Evolutionary conservation across 2,329 filamentous ascomycete genomes (phyloP), one percentile per base, ranked within the genome.

Genomic region (Nemania sp.): DNA sequence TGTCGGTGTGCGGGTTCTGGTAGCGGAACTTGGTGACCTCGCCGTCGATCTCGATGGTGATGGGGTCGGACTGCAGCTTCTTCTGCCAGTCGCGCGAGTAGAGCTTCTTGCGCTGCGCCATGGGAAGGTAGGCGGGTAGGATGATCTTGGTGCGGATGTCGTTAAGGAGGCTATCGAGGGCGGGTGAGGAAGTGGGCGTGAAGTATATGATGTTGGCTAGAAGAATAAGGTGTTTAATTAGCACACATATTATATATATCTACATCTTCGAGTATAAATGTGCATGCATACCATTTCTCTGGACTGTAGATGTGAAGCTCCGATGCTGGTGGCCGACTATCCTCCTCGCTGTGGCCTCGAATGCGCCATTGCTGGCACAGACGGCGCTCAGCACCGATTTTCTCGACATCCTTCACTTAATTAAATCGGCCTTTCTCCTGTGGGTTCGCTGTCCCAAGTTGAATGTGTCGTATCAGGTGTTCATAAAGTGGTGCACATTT

Each of bases 111-210:
- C 82, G 85, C 79, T 91, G 86, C 58, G 80, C 78, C 29, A 76
- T 65, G 24, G 84, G 82, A 29, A 92, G 86, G 75, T 89, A 86
- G 35, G 83, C 79, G n/a, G 89, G 89, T 49, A 92, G 79, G 76
- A 92, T 86, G 77, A 90, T 84, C 72, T 86, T 86, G 53, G 84
- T 79, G 70, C 89, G 87, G 75, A 91, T 84, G 24, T 74, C 78
- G 47, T 79, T 76, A 68, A 92, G 85, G 35, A 84, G 74, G 13
- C 77, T 66, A 76, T 90, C 85, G 67, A 92, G 84, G 63, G 87
- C 81, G 24, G 81, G 70, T 51, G 85, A 85, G 15, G 86, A 86
- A 4, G 87, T 85, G 60, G 82, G 80, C 7, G 80, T 76, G 75
- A 90, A 90, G 64, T 77, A 72, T 64, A 85, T 77, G 68, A 83